phyloP scores from a whole-genome alignment of 352 stramenopile species.

The Pythium apleroticum region DNA sequence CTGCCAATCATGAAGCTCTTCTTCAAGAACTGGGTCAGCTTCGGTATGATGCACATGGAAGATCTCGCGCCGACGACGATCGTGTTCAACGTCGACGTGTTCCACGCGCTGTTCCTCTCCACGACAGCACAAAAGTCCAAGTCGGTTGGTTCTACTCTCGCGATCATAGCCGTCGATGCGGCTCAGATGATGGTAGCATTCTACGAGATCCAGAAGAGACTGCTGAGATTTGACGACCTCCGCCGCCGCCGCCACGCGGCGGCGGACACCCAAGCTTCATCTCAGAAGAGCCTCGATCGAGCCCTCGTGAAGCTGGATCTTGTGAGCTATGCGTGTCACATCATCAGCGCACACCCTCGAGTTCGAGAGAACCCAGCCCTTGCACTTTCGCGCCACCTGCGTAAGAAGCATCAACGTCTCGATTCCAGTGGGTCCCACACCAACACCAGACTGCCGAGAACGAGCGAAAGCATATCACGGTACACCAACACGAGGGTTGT shows the following conservation, averaged over 20 bases:
- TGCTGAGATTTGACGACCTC: not conserved
- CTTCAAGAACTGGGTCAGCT: constrained; percentile 15
- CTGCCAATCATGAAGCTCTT: constrained; percentile 17
- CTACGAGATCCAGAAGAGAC: not conserved
- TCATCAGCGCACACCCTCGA: not conserved
- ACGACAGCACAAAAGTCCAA: constrained; percentile 15
- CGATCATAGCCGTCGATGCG: constrained; percentile 11
- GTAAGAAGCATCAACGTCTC: not conserved
- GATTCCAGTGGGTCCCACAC: too few species aligned
- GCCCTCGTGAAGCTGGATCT: too few species aligned
- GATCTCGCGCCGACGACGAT: constrained; percentile 12
- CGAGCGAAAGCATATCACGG: not conserved
- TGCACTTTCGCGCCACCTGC: not conserved
- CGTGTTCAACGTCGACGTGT: constrained; percentile 25
- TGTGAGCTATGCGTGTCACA: not conserved
- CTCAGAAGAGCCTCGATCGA: too few species aligned
- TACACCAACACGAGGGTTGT: not conserved
- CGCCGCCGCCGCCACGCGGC: too few species aligned
- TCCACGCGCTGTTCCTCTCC: constrained; percentile 20
- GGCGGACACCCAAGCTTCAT: too few species aligned
- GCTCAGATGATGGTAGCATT: not conserved
- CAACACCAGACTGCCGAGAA: too few species aligned
- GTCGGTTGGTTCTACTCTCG: not conserved
- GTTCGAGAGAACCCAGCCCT: not conserved
- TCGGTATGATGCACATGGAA: constrained; percentile 6